A percentile compares a stretch with the other conserved stretches of the same genome.
phyloP scores from a whole-genome alignment of 768 basidiomycete species.

The Phylloporus rhodoxanthus region DNA sequence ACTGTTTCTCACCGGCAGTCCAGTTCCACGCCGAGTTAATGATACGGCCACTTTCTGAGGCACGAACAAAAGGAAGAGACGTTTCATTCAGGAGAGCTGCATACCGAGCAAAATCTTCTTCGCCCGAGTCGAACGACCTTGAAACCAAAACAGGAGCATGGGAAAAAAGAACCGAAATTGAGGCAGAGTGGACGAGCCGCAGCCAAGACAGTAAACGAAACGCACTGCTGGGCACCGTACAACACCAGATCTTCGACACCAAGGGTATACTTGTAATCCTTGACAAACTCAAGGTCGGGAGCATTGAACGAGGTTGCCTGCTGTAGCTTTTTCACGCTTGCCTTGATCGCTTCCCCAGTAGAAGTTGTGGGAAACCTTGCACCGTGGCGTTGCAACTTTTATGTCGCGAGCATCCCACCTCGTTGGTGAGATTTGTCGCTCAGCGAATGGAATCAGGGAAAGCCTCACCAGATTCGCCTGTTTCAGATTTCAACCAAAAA shows the following conservation, averaged over 20 bases:
- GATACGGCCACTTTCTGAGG: slow-evolving; percentile 47
- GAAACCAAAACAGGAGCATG: neutral
- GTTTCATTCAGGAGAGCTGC: slow-evolving; percentile 35
- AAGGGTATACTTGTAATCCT: slow-evolving; percentile 51
- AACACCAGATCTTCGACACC: slow-evolving; percentile 54
- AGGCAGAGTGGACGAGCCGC: too few relatives aligned
- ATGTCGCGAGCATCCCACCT: neutral
- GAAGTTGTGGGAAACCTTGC: slow-evolving; percentile 62
- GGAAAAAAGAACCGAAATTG: neutral
- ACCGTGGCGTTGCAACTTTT: slow-evolving; percentile 73
- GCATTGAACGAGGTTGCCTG: slow-evolving; percentile 40
- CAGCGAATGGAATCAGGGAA: too few relatives aligned
- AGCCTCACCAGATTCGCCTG: slow-evolving; percentile 18
- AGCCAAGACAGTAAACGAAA: slow-evolving; percentile 38
- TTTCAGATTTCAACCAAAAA: neutral
- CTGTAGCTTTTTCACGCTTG: slow-evolving; percentile 50
- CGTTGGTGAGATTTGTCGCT: neutral
- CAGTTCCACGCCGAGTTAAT: slow-evolving; percentile 63
- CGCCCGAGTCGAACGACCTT: slow-evolving; percentile 48
- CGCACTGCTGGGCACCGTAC: slow-evolving; percentile 62
- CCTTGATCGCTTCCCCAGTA: slow-evolving; percentile 35
- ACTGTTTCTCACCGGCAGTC: slow-evolving; percentile 42
- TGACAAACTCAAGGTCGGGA: slow-evolving; percentile 45
- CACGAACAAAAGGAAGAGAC: slow-evolving; percentile 47
- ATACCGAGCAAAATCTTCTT: slow-evolving; percentile 48